These are phyloP conservation scores for Aspergillus affinis DNA, from an alignment of 495 filamentous ascomycete genomes.

Conservation along the genomic window DNA sequence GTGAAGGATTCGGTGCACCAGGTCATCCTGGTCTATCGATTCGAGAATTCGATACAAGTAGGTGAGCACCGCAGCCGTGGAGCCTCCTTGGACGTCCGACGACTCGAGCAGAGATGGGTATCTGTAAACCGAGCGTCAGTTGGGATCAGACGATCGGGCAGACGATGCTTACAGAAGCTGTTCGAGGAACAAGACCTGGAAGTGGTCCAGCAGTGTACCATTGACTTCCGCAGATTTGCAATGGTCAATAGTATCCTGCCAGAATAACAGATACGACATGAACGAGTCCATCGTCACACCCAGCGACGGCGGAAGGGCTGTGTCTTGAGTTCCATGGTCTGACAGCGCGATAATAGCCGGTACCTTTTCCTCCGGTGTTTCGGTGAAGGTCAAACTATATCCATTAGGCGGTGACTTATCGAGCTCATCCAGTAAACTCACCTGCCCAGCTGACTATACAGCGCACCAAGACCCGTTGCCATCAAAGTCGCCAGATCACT, in stretches of 20 bases:
- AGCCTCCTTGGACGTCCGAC: conserved; percentile 93
- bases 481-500: conserved; percentile 96
- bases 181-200: conserved; percentile 93
- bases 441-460: conserved; percentile 95
- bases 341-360: conserved; percentile 84
- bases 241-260: conserved; percentile 97
- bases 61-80: conserved; percentile 91
- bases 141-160: not conserved
- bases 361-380: conserved; percentile 56
- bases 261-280: conserved; percentile 90
- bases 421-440: conserved; percentile 23
- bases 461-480: conserved; percentile 90
- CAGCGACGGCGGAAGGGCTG: conserved; percentile 51
- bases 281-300: conserved; percentile 86
- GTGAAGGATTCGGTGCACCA: conserved; percentile 89
- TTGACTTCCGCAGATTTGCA: conserved; percentile 90
- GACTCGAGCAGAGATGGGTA: conserved; percentile 96
- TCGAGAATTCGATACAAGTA: conserved; percentile 91
- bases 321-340: conserved; percentile 59
- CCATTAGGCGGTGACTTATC: not conserved
- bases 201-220: conserved; percentile 90
- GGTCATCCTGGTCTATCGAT: conserved; percentile 83
- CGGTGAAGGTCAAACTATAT: conserved; percentile 34
- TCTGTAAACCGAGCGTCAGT: conserved; percentile 41
- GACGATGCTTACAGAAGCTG: conserved; percentile 74